phyloP scores from a whole-genome alignment of 495 filamentous ascomycete species.

The Aspergillus leporis region DNA sequence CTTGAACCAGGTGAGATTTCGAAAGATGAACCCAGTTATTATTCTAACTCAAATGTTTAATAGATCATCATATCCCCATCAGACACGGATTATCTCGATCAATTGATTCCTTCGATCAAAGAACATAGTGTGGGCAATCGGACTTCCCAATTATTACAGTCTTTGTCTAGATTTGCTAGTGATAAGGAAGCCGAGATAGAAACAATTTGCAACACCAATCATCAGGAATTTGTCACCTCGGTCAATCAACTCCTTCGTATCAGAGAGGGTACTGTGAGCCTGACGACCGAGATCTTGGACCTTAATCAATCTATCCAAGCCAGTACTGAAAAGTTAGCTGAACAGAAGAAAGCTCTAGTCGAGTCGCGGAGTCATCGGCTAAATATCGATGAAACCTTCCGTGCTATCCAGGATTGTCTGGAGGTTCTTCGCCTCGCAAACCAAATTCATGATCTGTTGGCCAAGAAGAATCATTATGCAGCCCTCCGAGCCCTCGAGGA shows the following conservation, averaged over 20 bases:
- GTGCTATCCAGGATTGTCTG: constrained; percentile 85
- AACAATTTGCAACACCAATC: constrained; percentile 89
- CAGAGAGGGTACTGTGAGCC: constrained; percentile 78
- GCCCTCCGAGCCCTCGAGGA: constrained; percentile 93
- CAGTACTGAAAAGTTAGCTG: constrained; percentile 92
- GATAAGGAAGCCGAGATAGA: constrained; percentile 92
- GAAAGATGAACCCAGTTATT: neutral
- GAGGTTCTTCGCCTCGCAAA: constrained; percentile 93
- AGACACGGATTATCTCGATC: constrained; percentile 92
- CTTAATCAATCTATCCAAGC: constrained; percentile 92
- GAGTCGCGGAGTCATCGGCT: constrained; percentile 89
- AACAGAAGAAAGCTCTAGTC: constrained; percentile 91
- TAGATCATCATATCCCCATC: constrained; percentile 90
- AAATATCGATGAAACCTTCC: constrained; percentile 91
- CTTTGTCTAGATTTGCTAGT: constrained; percentile 74
- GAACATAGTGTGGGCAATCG: constrained; percentile 80
- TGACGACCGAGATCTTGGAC: constrained; percentile 89
- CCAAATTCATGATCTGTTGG: constrained; percentile 86
- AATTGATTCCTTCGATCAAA: constrained; percentile 87
- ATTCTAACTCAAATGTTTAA: constrained; percentile 7
- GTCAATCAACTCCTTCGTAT: constrained; percentile 91
- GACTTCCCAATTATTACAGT: constrained; percentile 71
- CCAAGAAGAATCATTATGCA: constrained; percentile 91
- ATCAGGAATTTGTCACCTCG: constrained; percentile 92
- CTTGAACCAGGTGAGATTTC: constrained; percentile 39